phyloP scores from a whole-genome alignment of 345 rosid species.

The Linum tenue region DNA sequence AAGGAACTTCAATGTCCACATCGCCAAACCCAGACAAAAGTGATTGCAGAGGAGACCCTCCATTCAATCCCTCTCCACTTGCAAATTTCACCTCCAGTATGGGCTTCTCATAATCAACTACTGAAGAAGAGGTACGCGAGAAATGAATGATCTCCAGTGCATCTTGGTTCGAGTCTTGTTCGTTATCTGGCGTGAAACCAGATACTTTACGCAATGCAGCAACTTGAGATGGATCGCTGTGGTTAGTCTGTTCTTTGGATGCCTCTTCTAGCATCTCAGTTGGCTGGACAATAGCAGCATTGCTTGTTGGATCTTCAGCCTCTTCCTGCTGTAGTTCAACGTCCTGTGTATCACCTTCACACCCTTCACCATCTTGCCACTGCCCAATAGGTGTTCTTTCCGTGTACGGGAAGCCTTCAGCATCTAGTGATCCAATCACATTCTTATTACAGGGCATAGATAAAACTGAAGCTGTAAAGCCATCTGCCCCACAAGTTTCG shows the following conservation, averaged over 20 bases:
- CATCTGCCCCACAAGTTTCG: neutral
- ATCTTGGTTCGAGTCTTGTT: constrained; percentile 15
- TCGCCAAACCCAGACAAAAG: constrained; percentile 29
- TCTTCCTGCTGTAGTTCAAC: constrained; percentile 11
- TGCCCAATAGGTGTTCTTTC: constrained; percentile 16
- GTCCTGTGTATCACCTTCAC: constrained; percentile 11
- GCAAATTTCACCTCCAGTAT: constrained; percentile 66
- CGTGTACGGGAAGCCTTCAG: constrained; percentile 13
- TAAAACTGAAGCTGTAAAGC: neutral
- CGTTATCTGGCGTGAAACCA: constrained; percentile 10
- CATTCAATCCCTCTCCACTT: constrained; percentile 20
- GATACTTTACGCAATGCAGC: constrained; percentile 6
- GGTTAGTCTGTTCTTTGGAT: constrained; percentile 16
- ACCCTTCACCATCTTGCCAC: constrained; percentile 6
- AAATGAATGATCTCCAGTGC: constrained; percentile 32
- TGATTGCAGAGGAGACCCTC: constrained; percentile 36
- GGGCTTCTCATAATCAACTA: constrained; percentile 50
- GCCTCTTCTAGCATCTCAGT: constrained; percentile 19
- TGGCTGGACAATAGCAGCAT: constrained; percentile 16
- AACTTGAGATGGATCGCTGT: constrained; percentile 12
- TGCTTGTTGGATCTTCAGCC: constrained; percentile 10
- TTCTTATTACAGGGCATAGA: neutral
- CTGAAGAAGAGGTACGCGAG: constrained; percentile 23
- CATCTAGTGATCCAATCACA: constrained; percentile 5
- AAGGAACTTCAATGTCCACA: constrained; percentile 13